Conservation (phyloP, 129 eudicot genomes). For the Daucus carota region DH1_v3.0 NC_030381.2:46921001-46921500, state of each 20-base stretch:
- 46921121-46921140: not conserved
- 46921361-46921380: not conserved
- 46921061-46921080: constrained; percentile 48
- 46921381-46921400: not conserved
- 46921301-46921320: not conserved
- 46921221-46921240: not conserved
- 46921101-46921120: constrained; percentile 28
- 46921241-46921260: not conserved
- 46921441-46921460: not conserved
- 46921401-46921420: not conserved
- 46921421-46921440: not conserved
- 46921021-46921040: constrained; percentile 43
- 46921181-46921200: too few species aligned
- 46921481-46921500: too few species aligned
- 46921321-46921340: not conserved
- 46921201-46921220: not conserved
- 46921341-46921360: not conserved
- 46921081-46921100: constrained; percentile 6
- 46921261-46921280: not conserved
- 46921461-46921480: too few species aligned
- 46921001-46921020: constrained; percentile 37
- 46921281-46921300: not conserved
- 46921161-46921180: not conserved
- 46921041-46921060: constrained; percentile 40
- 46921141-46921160: not conserved